phyloP scores from a whole-genome alignment of 2,329 filamentous ascomycete species.

The Grosmannia huntii region DNA sequence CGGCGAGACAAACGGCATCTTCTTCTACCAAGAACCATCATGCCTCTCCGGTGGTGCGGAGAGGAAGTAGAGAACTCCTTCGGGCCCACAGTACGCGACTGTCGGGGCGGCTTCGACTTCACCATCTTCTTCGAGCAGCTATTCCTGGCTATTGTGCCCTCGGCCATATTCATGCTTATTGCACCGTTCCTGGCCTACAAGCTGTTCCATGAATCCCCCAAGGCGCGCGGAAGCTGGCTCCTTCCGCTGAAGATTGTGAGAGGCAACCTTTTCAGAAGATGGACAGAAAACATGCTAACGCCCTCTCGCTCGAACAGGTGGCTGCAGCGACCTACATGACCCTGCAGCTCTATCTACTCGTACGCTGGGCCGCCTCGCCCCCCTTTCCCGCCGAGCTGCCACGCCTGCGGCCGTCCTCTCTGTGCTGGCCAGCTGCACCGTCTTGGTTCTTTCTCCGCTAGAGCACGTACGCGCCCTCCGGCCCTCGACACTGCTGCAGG shows the following conservation, averaged over 20 bases:
- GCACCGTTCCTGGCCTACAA: slow-evolving; percentile 19
- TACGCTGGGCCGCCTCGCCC: slow-evolving; percentile 19
- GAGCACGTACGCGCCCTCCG: slow-evolving; percentile 21
- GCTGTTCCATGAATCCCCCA: slow-evolving; percentile 15
- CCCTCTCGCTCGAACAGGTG: slow-evolving; percentile 12
- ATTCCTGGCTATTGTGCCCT: slow-evolving; percentile 20
- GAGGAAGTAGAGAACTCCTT: not conserved
- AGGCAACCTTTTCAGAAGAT: not conserved
- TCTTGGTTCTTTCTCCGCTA: slow-evolving; percentile 19
- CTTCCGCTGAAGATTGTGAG: slow-evolving; percentile 17
- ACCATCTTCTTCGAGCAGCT: slow-evolving; percentile 32
- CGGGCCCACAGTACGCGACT: slow-evolving; percentile 1
- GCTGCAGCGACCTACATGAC: slow-evolving; percentile 16
- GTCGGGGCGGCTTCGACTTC: slow-evolving; percentile 26
- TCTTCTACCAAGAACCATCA: not conserved
- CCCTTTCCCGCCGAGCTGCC: slow-evolving; percentile 15
- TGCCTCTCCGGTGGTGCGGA: not conserved
- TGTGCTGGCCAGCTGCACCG: slow-evolving; percentile 19
- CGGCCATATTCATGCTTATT: slow-evolving; percentile 18
- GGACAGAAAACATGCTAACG: not conserved
- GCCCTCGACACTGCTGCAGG: slow-evolving; percentile 20
- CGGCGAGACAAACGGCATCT: not conserved
- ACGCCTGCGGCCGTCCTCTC: slow-evolving; percentile 20
- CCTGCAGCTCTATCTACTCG: slow-evolving; percentile 21
- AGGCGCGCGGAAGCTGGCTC: slow-evolving; percentile 16